A percentile compares a stretch with the other conserved stretches of the same genome.
Evolutionary conservation across 306 rosid genomes (phyloP).

Genomic region (Malus domestica): ASM211411v1 NC_041802.1:28883001-28883500

Average conservation of each 20-base stretch:
- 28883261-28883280: no score
- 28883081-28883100: neutral
- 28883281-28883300: neutral
- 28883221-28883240: neutral
- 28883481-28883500: no score
- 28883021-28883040: neutral
- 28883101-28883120: neutral
- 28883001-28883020: neutral
- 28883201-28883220: neutral
- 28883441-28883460: no score
- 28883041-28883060: neutral
- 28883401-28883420: no score
- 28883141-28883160: constrained; percentile 21
- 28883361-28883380: neutral
- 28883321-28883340: no score
- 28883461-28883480: neutral
- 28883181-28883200: neutral
- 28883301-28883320: neutral
- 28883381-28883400: no score
- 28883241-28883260: neutral
- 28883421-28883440: no score
- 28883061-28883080: neutral
- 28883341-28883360: no score
- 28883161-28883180: constrained; percentile 7
- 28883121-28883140: constrained; percentile 5